Percentiles rank a stretch among this genome's conserved stretches.
Evolutionary conservation across 1,139 yeast species (phyloP).

Genomic region (Kodamaea suecica): DNA sequence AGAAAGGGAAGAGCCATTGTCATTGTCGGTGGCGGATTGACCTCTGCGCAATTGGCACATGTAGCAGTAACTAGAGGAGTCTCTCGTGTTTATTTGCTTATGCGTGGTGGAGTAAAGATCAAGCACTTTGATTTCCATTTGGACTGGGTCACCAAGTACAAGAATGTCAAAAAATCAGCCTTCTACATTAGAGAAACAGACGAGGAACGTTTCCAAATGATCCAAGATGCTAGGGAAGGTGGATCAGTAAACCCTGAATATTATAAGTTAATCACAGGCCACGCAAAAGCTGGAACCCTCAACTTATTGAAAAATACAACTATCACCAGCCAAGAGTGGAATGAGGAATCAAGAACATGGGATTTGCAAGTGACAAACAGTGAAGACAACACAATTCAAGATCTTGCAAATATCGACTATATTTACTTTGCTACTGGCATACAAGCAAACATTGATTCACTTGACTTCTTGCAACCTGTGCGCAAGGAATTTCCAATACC

Average conservation of each 20-base stretch:
- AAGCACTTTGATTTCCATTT: slow-evolving; percentile 51
- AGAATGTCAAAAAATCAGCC: slow-evolving; percentile 39
- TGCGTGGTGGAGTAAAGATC: slow-evolving; percentile 41
- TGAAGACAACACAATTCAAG: slow-evolving; percentile 9
- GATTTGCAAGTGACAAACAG: slow-evolving; percentile 9
- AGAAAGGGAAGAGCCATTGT: slow-evolving; percentile 24
- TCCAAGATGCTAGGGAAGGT: slow-evolving; percentile 44
- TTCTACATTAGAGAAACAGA: slow-evolving; percentile 45
- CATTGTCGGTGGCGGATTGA: slow-evolving; percentile 49
- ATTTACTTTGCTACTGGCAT: slow-evolving; percentile 47
- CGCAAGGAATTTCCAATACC: slow-evolving; percentile 27
- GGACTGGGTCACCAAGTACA: slow-evolving; percentile 53
- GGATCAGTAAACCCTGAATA: slow-evolving; percentile 51
- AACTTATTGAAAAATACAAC: slow-evolving; percentile 24
- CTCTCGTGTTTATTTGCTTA: slow-evolving; percentile 30
- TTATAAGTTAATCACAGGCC: slow-evolving; percentile 29
- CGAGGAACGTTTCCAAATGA: slow-evolving; percentile 40
- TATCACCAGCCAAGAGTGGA: slow-evolving; percentile 23
- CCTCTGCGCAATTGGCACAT: slow-evolving; percentile 49
- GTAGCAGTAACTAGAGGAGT: slow-evolving; percentile 33
- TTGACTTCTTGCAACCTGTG: slow-evolving; percentile 30
- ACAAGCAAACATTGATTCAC: slow-evolving; percentile 27
- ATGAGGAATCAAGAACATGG: slow-evolving; percentile 17
- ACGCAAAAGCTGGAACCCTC: slow-evolving; percentile 29
- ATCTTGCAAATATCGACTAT: slow-evolving; percentile 27